Base-by-base conservation (phyloP, 2,329 filamentous ascomycete genomes). In the Diaporthe sp. region DNA sequence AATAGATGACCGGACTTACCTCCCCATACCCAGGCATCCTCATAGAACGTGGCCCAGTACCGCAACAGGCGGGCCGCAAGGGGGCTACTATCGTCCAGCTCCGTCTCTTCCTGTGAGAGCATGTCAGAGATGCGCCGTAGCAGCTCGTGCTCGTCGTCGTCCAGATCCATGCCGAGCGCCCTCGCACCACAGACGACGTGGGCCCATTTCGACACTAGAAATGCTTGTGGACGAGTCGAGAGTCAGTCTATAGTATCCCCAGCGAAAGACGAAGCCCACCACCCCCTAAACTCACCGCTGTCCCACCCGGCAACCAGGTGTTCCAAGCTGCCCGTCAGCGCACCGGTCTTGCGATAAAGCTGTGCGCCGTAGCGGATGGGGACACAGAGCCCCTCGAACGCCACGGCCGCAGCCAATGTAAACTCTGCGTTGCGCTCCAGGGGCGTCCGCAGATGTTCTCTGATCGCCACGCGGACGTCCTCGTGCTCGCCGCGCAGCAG, bases 21-120 rank as follows among this genome's bases (percentile, higher is more conserved):
- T 44, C 59, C 59, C 59, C 59, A 63, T 1, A 63, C 59, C 59
- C 59, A 63, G 25, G 59, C 32, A n/a, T 63, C 39, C 8, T 63
- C 59, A 42, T 47, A 63, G 17, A 63, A 63, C n/a, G 17, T 25
- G 4, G 59, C 59, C 59, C 59, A 63, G 39, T 44, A 63, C 17
- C 59, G 37, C 17, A 63, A 10, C 37, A 63, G 17, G 5, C 59
- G 59, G 6, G 37, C 39, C 8, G 59, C 59, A 4, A 63, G 37
- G 0, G 37, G 7, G 39, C 39, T 17, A n/a, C 35, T 30, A 3
- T 32, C 39, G 17, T 44, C 59, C 17, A 17, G 39, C 15, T 30
- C 59, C 25, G 25, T 47, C 39, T 63, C 59, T 10, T 22, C 59
- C 25, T n/a, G 39, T 0, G 5, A 1, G 7, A 63, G 25, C 59